Evolutionary conservation across 257 asterid species (phyloP).

Genomic region (Solanum clarkiae): DNA sequence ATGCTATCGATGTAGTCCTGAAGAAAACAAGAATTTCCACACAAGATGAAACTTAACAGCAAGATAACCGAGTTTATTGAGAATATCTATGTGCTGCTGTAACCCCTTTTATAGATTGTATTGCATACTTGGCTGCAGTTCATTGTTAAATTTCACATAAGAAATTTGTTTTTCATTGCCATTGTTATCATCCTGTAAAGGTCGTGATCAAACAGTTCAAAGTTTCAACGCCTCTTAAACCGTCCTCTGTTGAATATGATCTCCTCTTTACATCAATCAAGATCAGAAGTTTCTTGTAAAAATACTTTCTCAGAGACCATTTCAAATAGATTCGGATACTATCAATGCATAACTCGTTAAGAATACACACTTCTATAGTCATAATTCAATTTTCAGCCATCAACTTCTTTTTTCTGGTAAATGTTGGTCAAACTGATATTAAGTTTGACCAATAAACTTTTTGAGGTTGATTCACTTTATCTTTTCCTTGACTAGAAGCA

Average conservation of each 20-base stretch:
- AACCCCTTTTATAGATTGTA: background rate
- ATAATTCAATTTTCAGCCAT: background rate
- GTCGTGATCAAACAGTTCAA: background rate
- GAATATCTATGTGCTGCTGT: background rate
- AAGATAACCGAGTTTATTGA: background rate
- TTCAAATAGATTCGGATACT: background rate
- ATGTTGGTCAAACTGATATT: background rate
- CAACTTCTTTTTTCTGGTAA: background rate
- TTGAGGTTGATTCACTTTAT: background rate
- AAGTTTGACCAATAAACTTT: background rate
- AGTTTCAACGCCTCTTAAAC: background rate
- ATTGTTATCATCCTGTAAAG: background rate
- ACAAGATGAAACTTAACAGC: background rate
- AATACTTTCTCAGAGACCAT: background rate
- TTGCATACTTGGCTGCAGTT: background rate
- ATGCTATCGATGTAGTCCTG: conserved; percentile 99
- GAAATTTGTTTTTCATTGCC: background rate
- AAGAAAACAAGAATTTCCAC: background rate
- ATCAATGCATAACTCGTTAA: background rate
- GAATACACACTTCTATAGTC: background rate
- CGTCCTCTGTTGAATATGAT: background rate
- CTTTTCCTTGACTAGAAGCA: background rate
- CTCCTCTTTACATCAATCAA: background rate
- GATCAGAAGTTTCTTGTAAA: background rate
- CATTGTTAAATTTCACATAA: background rate